A percentile compares a stretch with the other conserved stretches of the same genome.
Evolutionary conservation across 2,329 filamentous ascomycete genomes (phyloP).

Genomic region (Ceratocystis huliohia): DNA sequence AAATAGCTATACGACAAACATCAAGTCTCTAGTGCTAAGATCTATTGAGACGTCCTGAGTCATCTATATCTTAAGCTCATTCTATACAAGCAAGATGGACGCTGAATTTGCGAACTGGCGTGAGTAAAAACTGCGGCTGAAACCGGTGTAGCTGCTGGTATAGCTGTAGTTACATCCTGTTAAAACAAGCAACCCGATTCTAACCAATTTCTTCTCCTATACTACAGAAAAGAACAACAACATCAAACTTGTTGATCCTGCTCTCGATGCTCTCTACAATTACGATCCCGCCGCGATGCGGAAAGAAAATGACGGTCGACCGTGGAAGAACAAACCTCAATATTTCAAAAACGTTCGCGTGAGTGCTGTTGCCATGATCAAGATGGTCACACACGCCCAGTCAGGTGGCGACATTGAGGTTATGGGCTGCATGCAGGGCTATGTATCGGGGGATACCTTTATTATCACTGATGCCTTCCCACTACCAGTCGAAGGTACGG

Average conservation of each 20-base stretch:
- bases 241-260: slow-evolving; percentile 68
- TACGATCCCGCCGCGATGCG: slow-evolving; percentile 45
- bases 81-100: neutral
- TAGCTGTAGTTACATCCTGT: neutral
- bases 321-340: slow-evolving; percentile 67
- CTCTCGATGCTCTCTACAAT: slow-evolving; percentile 80
- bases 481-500: slow-evolving; percentile 92
- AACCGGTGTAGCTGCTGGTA: neutral
- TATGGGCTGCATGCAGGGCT: slow-evolving; percentile 97
- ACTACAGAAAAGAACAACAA: slow-evolving; percentile 72
- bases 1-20: no score
- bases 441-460: slow-evolving; percentile 71
- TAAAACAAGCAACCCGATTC: neutral
- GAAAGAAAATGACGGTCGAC: slow-evolving; percentile 54
- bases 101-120: neutral
- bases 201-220: neutral
- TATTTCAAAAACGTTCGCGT: slow-evolving; percentile 93
- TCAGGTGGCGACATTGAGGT: slow-evolving; percentile 84
- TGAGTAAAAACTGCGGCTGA: neutral
- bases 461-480: slow-evolving; percentile 91
- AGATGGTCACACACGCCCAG: slow-evolving; percentile 99
- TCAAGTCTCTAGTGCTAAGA: no score
- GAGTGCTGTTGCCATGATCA: slow-evolving; percentile 82
- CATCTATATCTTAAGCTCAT: neutral
- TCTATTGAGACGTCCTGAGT: neutral